Base-by-base conservation (phyloP, 768 basidiomycete genomes). In the Mycena kentingensis region DNA sequence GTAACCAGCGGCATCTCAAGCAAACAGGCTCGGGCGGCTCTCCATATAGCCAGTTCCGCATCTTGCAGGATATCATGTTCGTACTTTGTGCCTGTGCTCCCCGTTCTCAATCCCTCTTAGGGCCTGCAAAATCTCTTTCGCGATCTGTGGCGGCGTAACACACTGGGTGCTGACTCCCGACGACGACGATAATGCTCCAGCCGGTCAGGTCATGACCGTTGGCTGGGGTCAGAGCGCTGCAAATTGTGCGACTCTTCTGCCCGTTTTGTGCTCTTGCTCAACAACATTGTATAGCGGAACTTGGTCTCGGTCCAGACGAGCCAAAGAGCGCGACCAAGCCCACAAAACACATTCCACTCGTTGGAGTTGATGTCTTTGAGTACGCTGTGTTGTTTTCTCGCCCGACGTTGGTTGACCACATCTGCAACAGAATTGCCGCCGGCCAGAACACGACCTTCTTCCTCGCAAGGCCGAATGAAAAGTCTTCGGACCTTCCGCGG, bases 261-360 rank as follows among this genome's bases (percentile, higher is more conserved):
- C 1, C 38, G 47, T 24, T 26, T 24, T 28, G 28, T 47, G 7
- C 41, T 21, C 7, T 15, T 21, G 13, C 44, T 22, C 46, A 19
- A 43, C 47, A 34, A 24, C 27, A 15, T 18, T 41, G 8, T 52
- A 11, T 54, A 82, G 86, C 85, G 39, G 93, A 96, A 68, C 82
- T 96, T 4, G 92, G 90, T 0, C 70, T 93, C 3, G 91, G 93
- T 8, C 76, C 77, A 0, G 86, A 90, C 3, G 83, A 90, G 63
- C 84, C 88, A 0, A 95, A 94, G 72, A 92, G 88, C 56, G 82
- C 92, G 1, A 93, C 91, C 11, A 93, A 92, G 60, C 91, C 91
- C 0, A 85, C 82, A 3, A 77, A 77, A 46, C 79, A 93, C 57
- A 69, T 81, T 16, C 82, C 87, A 5, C 78, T 98, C 10, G 71